Conservation (phyloP, 1,284 basidiomycete genomes). For the Apiotrichum siamense region DNA sequence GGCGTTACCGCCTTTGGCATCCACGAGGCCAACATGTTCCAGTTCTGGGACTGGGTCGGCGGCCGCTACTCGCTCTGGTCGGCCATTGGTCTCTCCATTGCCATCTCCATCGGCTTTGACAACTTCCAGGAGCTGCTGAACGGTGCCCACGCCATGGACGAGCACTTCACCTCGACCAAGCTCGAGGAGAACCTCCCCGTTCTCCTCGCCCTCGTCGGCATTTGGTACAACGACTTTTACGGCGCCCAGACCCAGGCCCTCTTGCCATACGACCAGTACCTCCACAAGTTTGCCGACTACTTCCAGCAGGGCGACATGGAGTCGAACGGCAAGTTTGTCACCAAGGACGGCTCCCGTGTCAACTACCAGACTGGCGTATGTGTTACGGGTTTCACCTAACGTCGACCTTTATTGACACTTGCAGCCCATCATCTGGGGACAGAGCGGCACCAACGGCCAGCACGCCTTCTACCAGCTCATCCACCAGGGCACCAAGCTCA, state of each 20-base stretch:
- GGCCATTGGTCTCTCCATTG: conserved; percentile 93
- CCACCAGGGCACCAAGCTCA: conserved; percentile 89
- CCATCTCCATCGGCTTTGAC: conserved; percentile 85
- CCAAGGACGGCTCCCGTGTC: conserved; percentile 86
- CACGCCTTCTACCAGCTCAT: conserved; percentile 99
- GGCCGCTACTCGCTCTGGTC: conserved; percentile 98
- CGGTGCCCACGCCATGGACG: conserved; percentile 96
- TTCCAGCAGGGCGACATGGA: conserved; percentile 99
- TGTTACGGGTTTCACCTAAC: conserved; percentile 11
- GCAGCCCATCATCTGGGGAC: conserved; percentile 98
- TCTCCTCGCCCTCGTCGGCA: conserved; percentile 79
- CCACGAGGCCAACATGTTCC: conserved; percentile 91
- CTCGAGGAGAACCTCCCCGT: conserved; percentile 91
- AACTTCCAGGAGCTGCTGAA: conserved; percentile 85
- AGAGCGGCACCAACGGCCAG: conserved; percentile 95
- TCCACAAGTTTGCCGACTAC: conserved; percentile 99
- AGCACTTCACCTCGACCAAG: conserved; percentile 84
- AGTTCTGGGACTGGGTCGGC: conserved; percentile 99
- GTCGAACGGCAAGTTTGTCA: conserved; percentile 94
- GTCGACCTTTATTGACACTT: conserved; percentile 1
- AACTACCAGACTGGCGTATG: conserved; percentile 91
- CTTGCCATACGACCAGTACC: conserved; percentile 95
- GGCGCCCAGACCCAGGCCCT: conserved; percentile 90
- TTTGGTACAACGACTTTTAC: conserved; percentile 99
- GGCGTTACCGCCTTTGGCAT: conserved; percentile 96